Conservation (phyloP, 2,329 filamentous ascomycete species). For the Penicillium fuscoglaucum region DNA sequence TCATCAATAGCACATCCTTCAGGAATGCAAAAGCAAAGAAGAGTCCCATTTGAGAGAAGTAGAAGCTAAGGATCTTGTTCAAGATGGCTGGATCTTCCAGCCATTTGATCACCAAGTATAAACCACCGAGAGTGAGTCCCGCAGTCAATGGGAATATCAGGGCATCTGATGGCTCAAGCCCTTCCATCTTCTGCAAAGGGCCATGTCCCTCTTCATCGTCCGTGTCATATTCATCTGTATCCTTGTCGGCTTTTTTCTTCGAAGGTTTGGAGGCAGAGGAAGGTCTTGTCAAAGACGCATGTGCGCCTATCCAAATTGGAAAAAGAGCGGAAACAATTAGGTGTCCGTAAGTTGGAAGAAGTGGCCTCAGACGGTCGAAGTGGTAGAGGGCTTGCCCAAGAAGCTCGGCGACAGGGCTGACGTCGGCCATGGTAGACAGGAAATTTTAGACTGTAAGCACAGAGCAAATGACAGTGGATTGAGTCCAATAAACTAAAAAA, state of each 20-base stretch:
- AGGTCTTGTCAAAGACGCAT: constrained; percentile 81
- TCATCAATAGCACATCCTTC: constrained; percentile 67
- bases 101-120: constrained; percentile 90
- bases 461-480: background rate
- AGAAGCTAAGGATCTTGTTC: constrained; percentile 78
- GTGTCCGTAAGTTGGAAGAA: constrained; percentile 60
- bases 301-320: constrained; percentile 80
- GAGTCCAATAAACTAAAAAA: background rate
- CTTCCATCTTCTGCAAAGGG: constrained; percentile 61
- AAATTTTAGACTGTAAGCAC: background rate
- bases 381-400: constrained; percentile 47
- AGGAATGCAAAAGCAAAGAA: constrained; percentile 72
- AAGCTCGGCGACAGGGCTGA: constrained; percentile 41
- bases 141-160: constrained; percentile 81
- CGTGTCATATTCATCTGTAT: constrained; percentile 30
- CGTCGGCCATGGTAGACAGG: constrained; percentile 32
- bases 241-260: constrained; percentile 47
- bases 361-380: constrained; percentile 44
- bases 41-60: constrained; percentile 79
- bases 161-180: constrained; percentile 73
- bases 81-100: constrained; percentile 77
- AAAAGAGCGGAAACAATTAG: constrained; percentile 69
- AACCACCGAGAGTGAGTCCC: constrained; percentile 66
- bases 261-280: constrained; percentile 70
- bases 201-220: constrained; percentile 55